A percentile compares a stretch with the other conserved stretches of the same genome.
phyloP scores from a whole-genome alignment of 1,284 basidiomycete species.

The Microbotryum intermedium region DNA sequence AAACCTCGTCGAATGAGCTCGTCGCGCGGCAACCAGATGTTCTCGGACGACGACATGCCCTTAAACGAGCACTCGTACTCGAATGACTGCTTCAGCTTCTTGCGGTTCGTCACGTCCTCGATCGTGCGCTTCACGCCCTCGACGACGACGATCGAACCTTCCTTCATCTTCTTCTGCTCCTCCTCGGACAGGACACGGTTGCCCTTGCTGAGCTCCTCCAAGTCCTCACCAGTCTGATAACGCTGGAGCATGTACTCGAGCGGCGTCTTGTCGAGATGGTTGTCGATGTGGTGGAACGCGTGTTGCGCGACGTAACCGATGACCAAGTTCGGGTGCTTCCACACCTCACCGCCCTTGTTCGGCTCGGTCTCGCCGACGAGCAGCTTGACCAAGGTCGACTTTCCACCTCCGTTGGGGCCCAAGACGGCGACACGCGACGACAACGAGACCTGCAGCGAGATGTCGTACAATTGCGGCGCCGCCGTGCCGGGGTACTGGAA shows the following conservation, averaged over 20 bases:
- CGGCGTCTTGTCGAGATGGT: constrained; percentile 95
- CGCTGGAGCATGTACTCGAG: constrained; percentile 99
- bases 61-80: constrained; percentile 54
- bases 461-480: constrained; percentile 85
- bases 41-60: constrained; percentile 77
- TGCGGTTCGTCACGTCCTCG: constrained; percentile 81
- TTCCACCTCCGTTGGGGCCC: constrained; percentile 95
- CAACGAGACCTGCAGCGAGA: constrained; percentile 90
- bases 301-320: constrained; percentile 98
- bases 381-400: constrained; percentile 97
- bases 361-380: constrained; percentile 96
- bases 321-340: constrained; percentile 99
- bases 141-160: constrained; percentile 72
- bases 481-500: constrained; percentile 88
- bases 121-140: constrained; percentile 92
- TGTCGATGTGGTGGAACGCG: constrained; percentile 75
- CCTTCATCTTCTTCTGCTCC: constrained; percentile 93
- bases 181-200: constrained; percentile 77
- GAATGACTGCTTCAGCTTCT: constrained; percentile 99
- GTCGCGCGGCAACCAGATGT: constrained; percentile 92
- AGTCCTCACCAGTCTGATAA: constrained; percentile 97
- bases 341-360: constrained; percentile 91
- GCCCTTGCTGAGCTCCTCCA: constrained; percentile 91
- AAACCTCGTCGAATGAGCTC: constrained; percentile 95
- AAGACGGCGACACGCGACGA: constrained; percentile 95